phyloP scores from a whole-genome alignment of 2,329 filamentous ascomycete species.

The Periconia macrospinosa region DNA sequence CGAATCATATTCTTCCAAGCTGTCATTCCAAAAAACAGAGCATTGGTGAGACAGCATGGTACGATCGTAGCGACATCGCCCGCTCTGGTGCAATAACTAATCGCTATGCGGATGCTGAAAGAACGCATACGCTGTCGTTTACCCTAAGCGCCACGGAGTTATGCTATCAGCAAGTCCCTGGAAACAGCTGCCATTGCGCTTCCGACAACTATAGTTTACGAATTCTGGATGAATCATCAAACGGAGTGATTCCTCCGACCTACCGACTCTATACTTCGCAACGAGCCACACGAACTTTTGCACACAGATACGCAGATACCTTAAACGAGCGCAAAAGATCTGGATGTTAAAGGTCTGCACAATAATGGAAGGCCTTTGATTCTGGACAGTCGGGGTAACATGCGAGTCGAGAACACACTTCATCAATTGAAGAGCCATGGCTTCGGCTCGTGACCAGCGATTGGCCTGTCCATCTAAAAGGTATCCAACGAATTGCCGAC shows the following conservation, averaged over 20 bases:
- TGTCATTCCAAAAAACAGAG: neutral
- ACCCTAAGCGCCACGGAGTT: neutral
- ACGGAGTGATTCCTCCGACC: too few species aligned
- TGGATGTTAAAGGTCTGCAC: neutral
- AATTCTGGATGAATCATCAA: too few species aligned
- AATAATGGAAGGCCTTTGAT: neutral
- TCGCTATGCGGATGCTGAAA: neutral
- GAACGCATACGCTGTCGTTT: neutral
- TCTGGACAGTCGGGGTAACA: neutral
- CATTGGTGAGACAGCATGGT: neutral
- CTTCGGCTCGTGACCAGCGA: neutral
- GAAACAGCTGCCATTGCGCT: too few species aligned
- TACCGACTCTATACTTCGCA: neutral
- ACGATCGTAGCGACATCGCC: neutral
- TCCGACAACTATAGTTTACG: too few species aligned
- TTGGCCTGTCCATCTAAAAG: conserved; percentile 8
- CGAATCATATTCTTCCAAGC: neutral
- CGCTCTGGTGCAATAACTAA: neutral
- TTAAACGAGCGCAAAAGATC: neutral
- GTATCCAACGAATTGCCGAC: conserved; percentile 11
- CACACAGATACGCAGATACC: neutral
- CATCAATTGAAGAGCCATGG: conserved; percentile 2
- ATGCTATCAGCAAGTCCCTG: too few species aligned
- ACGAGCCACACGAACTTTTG: neutral
- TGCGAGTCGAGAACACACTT: neutral